Evolutionary conservation across 768 basidiomycete species (phyloP).

Genomic region (Mycena rosella): DNA sequence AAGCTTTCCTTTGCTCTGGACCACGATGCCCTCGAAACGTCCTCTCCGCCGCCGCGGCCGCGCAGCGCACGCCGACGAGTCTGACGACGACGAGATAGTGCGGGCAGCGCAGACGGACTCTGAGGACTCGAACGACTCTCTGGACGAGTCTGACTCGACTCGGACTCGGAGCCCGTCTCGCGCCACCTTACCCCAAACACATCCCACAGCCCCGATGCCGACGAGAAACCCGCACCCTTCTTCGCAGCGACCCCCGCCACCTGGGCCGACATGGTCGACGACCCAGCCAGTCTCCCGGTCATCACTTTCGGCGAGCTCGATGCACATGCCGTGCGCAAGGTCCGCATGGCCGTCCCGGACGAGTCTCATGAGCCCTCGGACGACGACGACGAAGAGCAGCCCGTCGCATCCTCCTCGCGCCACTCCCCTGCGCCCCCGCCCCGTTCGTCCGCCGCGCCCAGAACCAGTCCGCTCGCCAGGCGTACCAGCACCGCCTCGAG

Average conservation of each 20-base stretch:
- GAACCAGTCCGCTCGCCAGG: slow-evolving; percentile 81
- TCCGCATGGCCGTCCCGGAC: slow-evolving; percentile 17
- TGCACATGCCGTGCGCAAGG: slow-evolving; percentile 47
- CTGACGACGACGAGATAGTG: slow-evolving; percentile 77
- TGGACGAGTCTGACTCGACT: slow-evolving; percentile 74
- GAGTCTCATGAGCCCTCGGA: no score
- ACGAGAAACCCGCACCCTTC: slow-evolving; percentile 60
- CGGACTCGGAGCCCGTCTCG: slow-evolving; percentile 73
- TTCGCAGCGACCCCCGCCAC: slow-evolving; percentile 61
- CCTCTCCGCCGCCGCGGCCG: slow-evolving; percentile 73
- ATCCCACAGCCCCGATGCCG: slow-evolving; percentile 72
- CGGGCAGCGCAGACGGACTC: slow-evolving; percentile 80
- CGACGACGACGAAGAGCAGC: slow-evolving; percentile 44
- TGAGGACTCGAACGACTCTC: slow-evolving; percentile 66
- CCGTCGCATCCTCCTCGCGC: slow-evolving; percentile 56
- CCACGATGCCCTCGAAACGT: slow-evolving; percentile 48
- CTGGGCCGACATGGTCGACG: slow-evolving; percentile 91
- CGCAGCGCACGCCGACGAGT: slow-evolving; percentile 56
- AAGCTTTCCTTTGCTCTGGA: neutral
- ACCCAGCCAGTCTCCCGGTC: slow-evolving; percentile 79
- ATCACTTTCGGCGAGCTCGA: slow-evolving; percentile 83
- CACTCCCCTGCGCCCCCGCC: slow-evolving; percentile 39
- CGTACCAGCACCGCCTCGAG: slow-evolving; percentile 86
- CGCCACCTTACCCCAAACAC: slow-evolving; percentile 76
- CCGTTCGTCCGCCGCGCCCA: slow-evolving; percentile 50